These are phyloP conservation scores for Fusarium tjaetaba DNA, from an alignment of 2,329 filamentous ascomycete species.

Conservation along the genomic window DNA sequence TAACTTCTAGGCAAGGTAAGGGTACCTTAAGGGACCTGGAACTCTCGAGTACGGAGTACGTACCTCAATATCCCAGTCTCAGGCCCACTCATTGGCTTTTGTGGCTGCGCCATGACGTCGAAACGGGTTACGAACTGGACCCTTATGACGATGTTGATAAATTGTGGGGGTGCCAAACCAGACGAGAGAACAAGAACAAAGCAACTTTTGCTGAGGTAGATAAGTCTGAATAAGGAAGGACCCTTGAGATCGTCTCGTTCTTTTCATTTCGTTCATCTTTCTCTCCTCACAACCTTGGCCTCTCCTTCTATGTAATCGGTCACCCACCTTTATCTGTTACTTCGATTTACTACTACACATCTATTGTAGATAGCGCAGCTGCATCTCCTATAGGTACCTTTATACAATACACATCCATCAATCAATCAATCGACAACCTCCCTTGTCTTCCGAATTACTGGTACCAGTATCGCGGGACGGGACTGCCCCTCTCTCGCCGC, in stretches of 20 bases:
- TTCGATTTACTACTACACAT: not conserved
- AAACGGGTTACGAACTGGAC: constrained; percentile 21
- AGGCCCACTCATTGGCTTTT: not conserved
- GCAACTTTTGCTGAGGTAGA: not conserved
- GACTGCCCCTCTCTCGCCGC: not conserved
- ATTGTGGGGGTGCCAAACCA: constrained; percentile 5
- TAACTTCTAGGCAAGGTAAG: no score
- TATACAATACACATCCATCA: not conserved
- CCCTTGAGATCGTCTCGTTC: not conserved
- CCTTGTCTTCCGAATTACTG: not conserved
- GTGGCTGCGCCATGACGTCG: constrained; percentile 38
- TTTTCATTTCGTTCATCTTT: not conserved
- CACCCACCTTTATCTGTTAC: not conserved
- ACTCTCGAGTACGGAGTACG: not conserved
- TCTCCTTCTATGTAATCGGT: not conserved
- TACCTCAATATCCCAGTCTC: not conserved
- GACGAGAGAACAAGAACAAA: not conserved
- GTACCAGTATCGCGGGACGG: not conserved
- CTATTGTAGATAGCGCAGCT: not conserved
- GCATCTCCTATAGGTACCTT: not conserved
- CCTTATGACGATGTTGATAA: constrained; percentile 32
- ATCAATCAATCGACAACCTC: not conserved
- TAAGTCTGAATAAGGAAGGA: constrained; percentile 10
- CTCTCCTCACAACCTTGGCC: not conserved
- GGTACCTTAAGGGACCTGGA: not conserved